phyloP scores from a whole-genome alignment of 495 filamentous ascomycete species.

The Neurospora sp. region DNA sequence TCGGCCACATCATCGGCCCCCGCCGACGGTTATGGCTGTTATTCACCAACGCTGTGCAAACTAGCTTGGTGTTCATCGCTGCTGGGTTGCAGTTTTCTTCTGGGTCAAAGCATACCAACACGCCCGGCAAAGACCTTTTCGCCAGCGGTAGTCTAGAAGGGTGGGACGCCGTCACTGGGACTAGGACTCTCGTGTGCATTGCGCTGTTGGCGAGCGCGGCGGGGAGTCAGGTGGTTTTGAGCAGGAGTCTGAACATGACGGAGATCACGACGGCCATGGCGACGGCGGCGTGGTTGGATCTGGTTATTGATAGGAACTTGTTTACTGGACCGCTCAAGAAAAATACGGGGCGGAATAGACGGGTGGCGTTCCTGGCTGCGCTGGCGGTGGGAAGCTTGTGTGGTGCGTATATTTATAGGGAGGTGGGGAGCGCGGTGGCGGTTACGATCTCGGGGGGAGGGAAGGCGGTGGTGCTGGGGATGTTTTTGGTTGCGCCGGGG shows the following conservation, averaged over 20 bases:
- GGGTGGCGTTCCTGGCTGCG: conserved; percentile 39
- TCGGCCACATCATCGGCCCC: conserved; percentile 41
- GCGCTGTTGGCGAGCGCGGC: conserved; percentile 45
- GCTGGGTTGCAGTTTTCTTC: conserved; percentile 30
- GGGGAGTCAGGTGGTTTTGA: conserved; percentile 50
- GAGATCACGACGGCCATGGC: conserved; percentile 62
- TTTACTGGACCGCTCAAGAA: conserved; percentile 10
- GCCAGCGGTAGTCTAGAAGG: not conserved
- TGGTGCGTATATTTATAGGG: conserved; percentile 32
- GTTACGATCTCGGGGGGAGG: conserved; percentile 29
- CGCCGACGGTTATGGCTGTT: conserved; percentile 44
- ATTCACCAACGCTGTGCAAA: conserved; percentile 42
- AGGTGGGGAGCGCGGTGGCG: conserved; percentile 30
- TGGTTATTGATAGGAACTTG: conserved; percentile 45
- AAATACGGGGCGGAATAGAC: conserved; percentile 43
- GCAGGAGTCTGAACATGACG: conserved; percentile 42
- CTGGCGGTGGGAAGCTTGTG: conserved; percentile 41
- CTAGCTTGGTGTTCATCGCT: conserved; percentile 41
- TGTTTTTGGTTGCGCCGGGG: conserved; percentile 34
- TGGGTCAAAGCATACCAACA: conserved; percentile 2
- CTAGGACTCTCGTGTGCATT: conserved; percentile 16
- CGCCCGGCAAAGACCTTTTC: conserved; percentile 14
- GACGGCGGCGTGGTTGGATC: conserved; percentile 52
- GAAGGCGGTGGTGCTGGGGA: conserved; percentile 33
- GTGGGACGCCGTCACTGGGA: not conserved